Base-by-base conservation (phyloP, 148 eudicot species). In the Rhododendron vialii region DNA sequence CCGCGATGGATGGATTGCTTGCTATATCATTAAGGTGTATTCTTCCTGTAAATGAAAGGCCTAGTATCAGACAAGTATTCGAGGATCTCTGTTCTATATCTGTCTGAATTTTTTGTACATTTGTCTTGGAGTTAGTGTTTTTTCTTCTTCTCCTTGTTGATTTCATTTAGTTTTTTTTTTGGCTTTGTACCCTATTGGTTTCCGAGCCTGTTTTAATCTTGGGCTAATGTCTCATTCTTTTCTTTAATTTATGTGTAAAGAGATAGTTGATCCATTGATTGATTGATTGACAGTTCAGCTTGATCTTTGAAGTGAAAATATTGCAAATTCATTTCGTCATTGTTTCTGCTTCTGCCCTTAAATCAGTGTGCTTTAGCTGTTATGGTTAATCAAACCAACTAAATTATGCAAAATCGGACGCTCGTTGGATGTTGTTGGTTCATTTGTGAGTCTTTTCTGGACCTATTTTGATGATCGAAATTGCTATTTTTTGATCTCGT, bases 41-140 rank as follows among this genome's bases (percentile, higher is more conserved):
- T 89, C 95, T 91, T 88, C 95, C 98, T 88, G 95, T 95, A 92
- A 93, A 93, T 91, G 98, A 92, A 91, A 91, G 99, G 89, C 98
- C 98, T 83, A 93, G 91, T 92, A 93, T 95, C 83, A 92, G 92
- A 84, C 95, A 92, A 91, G 94, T 95, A 84, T 89, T 86, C 35
- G 96, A 95, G 48, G 94, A 93, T 83, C 92, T 95, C 83, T 84
- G 89, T 86, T 88, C 94, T 61, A 86, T 97, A 89, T 88, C 96
- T 81, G 93, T 90, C 87, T 95, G 92, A 95, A 85, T 71, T 84
- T 88, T 91, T 83, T 94, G 96, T 93, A 95, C 88, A 93, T 93
- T 90, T 88, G 87, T 30, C 65, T 82, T 83, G 76, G 84, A 75
- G 85, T 87, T 74, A 55, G 38, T 87, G 86, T 85, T 89, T 88